Conservation (phyloP, 2,329 filamentous ascomycete genomes). For the Penicillium sp. region DNA sequence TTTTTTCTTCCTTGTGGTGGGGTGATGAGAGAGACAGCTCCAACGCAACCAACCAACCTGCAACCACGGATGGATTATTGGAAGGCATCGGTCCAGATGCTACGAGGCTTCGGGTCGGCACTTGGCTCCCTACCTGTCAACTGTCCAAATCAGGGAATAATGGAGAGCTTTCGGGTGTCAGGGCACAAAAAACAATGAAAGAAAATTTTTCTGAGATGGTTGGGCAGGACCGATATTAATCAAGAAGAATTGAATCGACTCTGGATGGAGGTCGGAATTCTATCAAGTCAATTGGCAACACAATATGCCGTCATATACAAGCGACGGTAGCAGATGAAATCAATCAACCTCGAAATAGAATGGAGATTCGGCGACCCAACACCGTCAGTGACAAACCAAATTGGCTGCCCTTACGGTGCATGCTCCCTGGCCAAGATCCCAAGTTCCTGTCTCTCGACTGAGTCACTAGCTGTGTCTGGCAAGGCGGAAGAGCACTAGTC, state of each 20-base stretch:
- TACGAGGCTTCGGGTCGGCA: slow-evolving; percentile 3
- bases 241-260: neutral
- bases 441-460: too few relatives aligned
- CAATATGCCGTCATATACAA: neutral
- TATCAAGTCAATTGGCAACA: neutral
- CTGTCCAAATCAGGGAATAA: neutral
- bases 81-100: neutral
- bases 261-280: neutral
- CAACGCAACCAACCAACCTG: neutral
- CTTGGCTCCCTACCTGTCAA: neutral
- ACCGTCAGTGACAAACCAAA: neutral
- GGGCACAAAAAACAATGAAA: neutral
- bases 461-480: neutral
- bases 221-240: neutral
- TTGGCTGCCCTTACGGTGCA: too few relatives aligned
- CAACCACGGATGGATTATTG: neutral
- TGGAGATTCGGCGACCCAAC: neutral
- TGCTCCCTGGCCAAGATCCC: too few relatives aligned
- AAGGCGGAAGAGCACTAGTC: neutral
- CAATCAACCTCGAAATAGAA: neutral
- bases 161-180: neutral
- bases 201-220: neutral
- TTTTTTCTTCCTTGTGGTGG: neutral
- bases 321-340: neutral
- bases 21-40: neutral